Evolutionary conservation across 176 grass and related monocot species (phyloP), one percentile per base, ranked within the genome.

Genomic region (Raddia guianensis): DNA sequence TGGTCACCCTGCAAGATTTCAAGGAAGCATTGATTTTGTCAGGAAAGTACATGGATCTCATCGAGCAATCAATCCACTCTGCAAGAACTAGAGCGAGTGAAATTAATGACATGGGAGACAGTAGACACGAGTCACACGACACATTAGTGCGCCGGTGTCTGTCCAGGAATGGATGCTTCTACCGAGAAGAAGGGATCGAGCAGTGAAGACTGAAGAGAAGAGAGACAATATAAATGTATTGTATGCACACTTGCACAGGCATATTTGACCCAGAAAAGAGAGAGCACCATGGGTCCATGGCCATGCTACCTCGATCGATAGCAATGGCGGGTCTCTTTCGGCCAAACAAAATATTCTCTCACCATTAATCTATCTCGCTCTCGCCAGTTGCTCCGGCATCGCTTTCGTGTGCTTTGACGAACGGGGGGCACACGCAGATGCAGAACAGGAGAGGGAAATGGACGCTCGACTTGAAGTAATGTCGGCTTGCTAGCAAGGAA

Each of bases 1-100:
- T 99, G 97, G 86, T 99, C 97, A n/a, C 97, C 97, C 97, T 99
- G 70, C 63, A 73, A 44, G 33, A 78, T 68, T 27, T 6, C 2
- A 46, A n/a, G 19, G 44, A 60, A 80, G 65, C 83, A 75, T 88
- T 63, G 62, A 53, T 43, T 72, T 12, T 85, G 77, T 72, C 72
- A 60, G 72, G 59, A 42, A 50, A 33, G 55, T 58, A 27, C 9
- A 52, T 50, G 32, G 4, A 63, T 54, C 21, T 49, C 71, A 13
- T 62, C 32, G 51, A 75, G 48, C 85, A 82, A 81, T 81, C 62
- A 81, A 69, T 81, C 43, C 10, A 53, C 16, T 19, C 40, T 85
- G 40, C 48, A 13, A 51, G 50, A 53, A 52, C 61, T 6, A 73
- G 59, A 50, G 69, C 4, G 73, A 77, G 42, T 12, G 54, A 8